Evolutionary conservation across 2,329 filamentous ascomycete genomes (phyloP).

Genomic region (Ramularia endophylla): DNA sequence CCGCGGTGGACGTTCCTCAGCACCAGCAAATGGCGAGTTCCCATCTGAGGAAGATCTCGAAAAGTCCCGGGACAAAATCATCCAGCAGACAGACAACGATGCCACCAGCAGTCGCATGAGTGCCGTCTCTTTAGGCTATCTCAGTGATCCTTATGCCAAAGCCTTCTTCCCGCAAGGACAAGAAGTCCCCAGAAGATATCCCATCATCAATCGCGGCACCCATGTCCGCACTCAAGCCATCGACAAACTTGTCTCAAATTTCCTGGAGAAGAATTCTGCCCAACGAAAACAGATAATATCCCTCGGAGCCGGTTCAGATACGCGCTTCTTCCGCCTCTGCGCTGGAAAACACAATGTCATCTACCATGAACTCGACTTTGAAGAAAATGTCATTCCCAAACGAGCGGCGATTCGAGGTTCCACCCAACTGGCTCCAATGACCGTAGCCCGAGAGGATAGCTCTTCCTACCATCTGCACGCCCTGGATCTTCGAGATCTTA

Average conservation of each 20-base stretch:
- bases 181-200: conserved; percentile 59
- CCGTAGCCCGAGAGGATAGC: conserved; percentile 16
- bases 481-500: conserved; percentile 63
- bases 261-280: conserved; percentile 45
- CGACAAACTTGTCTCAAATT: conserved; percentile 67
- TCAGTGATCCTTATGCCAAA: conserved; percentile 72
- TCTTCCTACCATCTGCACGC: conserved; percentile 49
- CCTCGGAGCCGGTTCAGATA: conserved; percentile 90
- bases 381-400: conserved; percentile 48
- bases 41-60: conserved; percentile 27
- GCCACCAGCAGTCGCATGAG: conserved; percentile 84
- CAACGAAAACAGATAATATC: conserved; percentile 68
- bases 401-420: conserved; percentile 21
- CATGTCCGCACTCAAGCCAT: conserved; percentile 83
- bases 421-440: conserved; percentile 16
- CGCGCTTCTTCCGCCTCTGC: conserved; percentile 71
- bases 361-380: conserved; percentile 94
- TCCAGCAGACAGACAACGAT: conserved; percentile 88
- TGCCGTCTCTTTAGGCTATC: conserved; percentile 77
- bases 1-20: conserved; percentile 39
- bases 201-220: conserved; percentile 96
- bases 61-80: conserved; percentile 59
- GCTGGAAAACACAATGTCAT: conserved; percentile 45
- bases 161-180: conserved; percentile 54
- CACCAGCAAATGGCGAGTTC: not conserved